These are phyloP conservation scores for Corrigiola litoralis DNA, from an alignment of 179 eudicot species.

Conservation along the genomic window DNA sequence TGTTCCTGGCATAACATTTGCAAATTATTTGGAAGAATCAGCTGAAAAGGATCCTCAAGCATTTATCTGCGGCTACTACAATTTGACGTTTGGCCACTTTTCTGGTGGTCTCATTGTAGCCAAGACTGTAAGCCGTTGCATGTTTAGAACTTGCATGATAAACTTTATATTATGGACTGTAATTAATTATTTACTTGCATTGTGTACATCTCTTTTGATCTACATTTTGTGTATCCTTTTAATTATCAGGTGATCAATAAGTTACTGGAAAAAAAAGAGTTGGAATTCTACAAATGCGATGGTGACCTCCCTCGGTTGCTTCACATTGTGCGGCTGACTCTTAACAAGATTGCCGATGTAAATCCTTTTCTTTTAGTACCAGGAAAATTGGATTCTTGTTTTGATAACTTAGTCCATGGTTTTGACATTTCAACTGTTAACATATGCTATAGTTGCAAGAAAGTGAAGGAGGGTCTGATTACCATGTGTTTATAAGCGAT, in stretches of 20 bases:
- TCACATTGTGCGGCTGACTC: conserved; percentile 77
- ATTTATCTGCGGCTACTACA: conserved; percentile 88
- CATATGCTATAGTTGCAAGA: too few species aligned
- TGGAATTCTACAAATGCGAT: conserved; percentile 92
- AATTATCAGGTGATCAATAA: conserved; percentile 62
- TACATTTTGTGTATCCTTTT: too few species aligned
- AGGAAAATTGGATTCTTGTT: too few species aligned
- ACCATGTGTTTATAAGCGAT: too few species aligned
- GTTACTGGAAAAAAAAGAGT: conserved; percentile 60
- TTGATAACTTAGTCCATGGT: too few species aligned
- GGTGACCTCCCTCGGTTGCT: conserved; percentile 71
- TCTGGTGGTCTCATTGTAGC: conserved; percentile 99
- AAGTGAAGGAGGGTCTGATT: too few species aligned
- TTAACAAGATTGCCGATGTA: conserved; percentile 82
- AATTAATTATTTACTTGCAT: not conserved
- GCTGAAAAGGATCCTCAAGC: conserved; percentile 83
- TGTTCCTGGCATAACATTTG: conserved; percentile 59
- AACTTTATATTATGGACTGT: not conserved
- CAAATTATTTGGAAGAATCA: conserved; percentile 55
- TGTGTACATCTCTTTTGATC: not conserved
- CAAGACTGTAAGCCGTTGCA: conserved; percentile 48
- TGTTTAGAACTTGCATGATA: not conserved
- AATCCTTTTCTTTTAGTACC: too few species aligned
- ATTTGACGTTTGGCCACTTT: conserved; percentile 73
- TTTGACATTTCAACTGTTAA: too few species aligned